Conservation (phyloP, 106 monocot species). For the Agapanthus africanus region DNA sequence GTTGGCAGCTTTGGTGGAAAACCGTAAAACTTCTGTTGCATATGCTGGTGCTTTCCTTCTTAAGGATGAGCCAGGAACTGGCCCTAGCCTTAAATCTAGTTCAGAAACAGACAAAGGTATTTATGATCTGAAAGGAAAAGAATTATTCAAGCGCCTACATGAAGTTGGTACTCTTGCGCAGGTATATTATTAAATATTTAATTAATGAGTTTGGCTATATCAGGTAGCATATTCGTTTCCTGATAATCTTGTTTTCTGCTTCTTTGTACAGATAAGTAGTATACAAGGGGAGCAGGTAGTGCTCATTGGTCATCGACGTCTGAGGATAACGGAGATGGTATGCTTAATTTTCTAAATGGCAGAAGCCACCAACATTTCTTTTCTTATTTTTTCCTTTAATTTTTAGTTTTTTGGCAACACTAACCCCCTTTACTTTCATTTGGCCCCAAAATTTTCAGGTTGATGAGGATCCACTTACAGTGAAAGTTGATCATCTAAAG, state of each 20-base stretch:
- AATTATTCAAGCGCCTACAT: slow-evolving; percentile 78
- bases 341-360: slow-evolving; percentile 1
- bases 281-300: slow-evolving; percentile 86
- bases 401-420: background rate
- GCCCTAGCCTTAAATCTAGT: slow-evolving; percentile 52
- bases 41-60: slow-evolving; percentile 99
- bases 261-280: slow-evolving; percentile 58
- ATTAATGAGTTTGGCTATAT: no score
- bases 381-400: background rate
- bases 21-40: slow-evolving; percentile 65
- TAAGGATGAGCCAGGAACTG: slow-evolving; percentile 73
- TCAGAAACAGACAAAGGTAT: slow-evolving; percentile 73
- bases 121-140: slow-evolving; percentile 94
- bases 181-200: no score
- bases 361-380: background rate
- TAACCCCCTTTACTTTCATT: no score
- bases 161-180: slow-evolving; percentile 95
- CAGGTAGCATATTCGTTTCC: no score
- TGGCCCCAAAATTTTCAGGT: slow-evolving; percentile 34
- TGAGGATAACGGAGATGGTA: slow-evolving; percentile 89
- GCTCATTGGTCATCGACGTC: slow-evolving; percentile 77
- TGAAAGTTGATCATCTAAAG: slow-evolving; percentile 99
- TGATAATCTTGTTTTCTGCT: slow-evolving; percentile 7
- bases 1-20: slow-evolving; percentile 61
- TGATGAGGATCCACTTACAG: slow-evolving; percentile 90